These are phyloP conservation scores for Spathaspora passalidarum DNA, from an alignment of 805 yeast species.

Conservation along the genomic window DNA sequence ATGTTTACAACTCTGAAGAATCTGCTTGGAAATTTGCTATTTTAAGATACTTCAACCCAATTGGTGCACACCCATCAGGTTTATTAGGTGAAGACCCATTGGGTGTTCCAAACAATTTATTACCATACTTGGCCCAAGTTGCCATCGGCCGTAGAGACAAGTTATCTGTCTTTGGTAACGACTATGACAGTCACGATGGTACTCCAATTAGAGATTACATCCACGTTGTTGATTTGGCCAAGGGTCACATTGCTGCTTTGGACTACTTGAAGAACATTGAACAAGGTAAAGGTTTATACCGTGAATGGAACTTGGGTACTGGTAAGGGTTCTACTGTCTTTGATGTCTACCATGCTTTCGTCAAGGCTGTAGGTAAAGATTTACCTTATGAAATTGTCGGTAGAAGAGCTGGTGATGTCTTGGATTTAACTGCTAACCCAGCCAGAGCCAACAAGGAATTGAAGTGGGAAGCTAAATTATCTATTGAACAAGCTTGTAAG, in stretches of 20 bases:
- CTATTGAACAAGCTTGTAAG: conserved; percentile 60
- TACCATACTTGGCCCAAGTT: conserved; percentile 76
- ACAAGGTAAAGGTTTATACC: conserved; percentile 45
- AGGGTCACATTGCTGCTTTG: conserved; percentile 73
- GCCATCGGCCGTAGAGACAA: conserved; percentile 70
- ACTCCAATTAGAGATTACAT: conserved; percentile 81
- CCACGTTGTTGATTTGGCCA: conserved; percentile 76
- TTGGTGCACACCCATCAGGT: conserved; percentile 84
- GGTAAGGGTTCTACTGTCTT: conserved; percentile 79
- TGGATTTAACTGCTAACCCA: conserved; percentile 70
- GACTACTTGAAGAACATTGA: conserved; percentile 43
- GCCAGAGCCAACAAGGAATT: conserved; percentile 64
- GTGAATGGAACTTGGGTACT: conserved; percentile 84
- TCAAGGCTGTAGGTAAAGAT: conserved; percentile 58
- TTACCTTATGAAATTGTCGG: conserved; percentile 64
- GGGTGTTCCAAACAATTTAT: conserved; percentile 72
- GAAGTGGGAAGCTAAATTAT: conserved; percentile 55
- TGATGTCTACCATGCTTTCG: conserved; percentile 65
- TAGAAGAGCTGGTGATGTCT: conserved; percentile 75
- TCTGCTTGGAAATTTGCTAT: conserved; percentile 53
- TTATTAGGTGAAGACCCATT: conserved; percentile 77
- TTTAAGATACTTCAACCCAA: conserved; percentile 77
- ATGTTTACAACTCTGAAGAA: conserved; percentile 45
- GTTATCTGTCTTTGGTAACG: conserved; percentile 67
- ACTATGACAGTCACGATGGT: conserved; percentile 70